A percentile compares a stretch with the other conserved stretches of the same genome.
Conservation (phyloP, 2,329 filamentous ascomycete species). For the Penicillium sp. region DNA sequence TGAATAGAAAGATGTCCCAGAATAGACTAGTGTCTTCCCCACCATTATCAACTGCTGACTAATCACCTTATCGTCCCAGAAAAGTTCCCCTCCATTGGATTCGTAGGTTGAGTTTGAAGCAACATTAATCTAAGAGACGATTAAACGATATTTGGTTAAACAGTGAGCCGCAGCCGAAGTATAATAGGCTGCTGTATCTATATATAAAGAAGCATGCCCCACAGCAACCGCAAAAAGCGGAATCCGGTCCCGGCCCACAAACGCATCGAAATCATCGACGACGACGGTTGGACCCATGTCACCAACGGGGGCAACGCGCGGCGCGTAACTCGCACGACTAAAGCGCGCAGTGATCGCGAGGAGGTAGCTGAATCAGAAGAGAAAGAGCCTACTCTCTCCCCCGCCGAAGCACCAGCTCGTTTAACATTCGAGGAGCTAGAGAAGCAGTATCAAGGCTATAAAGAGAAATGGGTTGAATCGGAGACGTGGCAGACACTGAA, state of each 20-base stretch:
- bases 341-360: not conserved
- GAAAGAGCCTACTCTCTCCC: slow-evolving; percentile 23
- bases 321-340: slow-evolving; percentile 25
- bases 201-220: slow-evolving; percentile 35
- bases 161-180: not conserved
- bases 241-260: slow-evolving; percentile 28
- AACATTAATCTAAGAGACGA: too few relatives aligned
- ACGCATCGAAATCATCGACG: slow-evolving; percentile 42
- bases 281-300: slow-evolving; percentile 51
- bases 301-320: slow-evolving; percentile 36
- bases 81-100: slow-evolving; percentile 1
- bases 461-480: slow-evolving; percentile 35
- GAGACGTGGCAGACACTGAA: slow-evolving; percentile 31
- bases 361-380: not conserved
- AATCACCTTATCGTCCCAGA: slow-evolving; percentile 5
- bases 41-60: not conserved
- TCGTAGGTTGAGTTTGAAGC: not conserved
- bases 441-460: slow-evolving; percentile 33
- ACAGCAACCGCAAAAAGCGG: slow-evolving; percentile 36
- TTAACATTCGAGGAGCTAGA: slow-evolving; percentile 38
- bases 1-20: too few relatives aligned
- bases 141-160: too few relatives aligned
- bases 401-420: slow-evolving; percentile 41
- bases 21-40: too few relatives aligned
- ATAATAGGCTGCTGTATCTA: not conserved